A percentile compares a stretch with the other conserved stretches of the same genome.
Conservation (phyloP, 106 monocot species). For the Posidonia australis region DNA sequence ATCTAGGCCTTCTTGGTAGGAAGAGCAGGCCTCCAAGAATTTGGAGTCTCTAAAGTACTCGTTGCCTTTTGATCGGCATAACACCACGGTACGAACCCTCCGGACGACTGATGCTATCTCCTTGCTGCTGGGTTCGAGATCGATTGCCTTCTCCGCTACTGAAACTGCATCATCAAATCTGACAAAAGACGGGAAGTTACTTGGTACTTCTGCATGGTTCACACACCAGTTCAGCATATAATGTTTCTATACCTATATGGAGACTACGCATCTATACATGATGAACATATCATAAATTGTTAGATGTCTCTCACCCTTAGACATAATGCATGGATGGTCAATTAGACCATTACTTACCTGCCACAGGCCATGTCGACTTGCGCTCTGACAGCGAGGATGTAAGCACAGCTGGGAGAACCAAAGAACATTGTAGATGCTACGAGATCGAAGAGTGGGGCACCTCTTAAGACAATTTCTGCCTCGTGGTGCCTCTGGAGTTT, state of each 20-base stretch:
- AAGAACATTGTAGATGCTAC: conserved; percentile 46
- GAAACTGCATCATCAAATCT: conserved; percentile 65
- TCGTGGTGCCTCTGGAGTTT: conserved; percentile 61
- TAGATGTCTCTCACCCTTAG: no score
- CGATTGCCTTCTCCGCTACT: conserved; percentile 33
- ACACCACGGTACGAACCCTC: conserved; percentile 22
- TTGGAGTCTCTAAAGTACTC: conserved; percentile 52
- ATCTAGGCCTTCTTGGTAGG: conserved; percentile 54
- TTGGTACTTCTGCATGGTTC: no score
- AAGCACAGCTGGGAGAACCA: conserved; percentile 35
- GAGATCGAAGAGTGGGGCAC: conserved; percentile 36
- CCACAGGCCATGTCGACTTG: conserved; percentile 65
- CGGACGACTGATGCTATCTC: conserved; percentile 24
- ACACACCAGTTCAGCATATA: no score
- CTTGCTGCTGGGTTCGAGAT: conserved; percentile 42
- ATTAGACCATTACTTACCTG: conserved; percentile 26
- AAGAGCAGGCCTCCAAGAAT: conserved; percentile 54
- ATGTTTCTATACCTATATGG: no score
- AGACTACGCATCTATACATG: no score
- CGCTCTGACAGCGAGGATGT: conserved; percentile 40
- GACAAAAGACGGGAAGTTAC: neutral
- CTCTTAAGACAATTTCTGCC: conserved; percentile 33
- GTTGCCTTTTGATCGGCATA: conserved; percentile 43
- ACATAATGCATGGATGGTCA: no score
- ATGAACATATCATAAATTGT: no score